A percentile compares a stretch with the other conserved stretches of the same genome.
These are phyloP conservation scores for Psidium friedrichsthalianum DNA, from an alignment of 345 rosid species.

Conservation along the genomic window DNA sequence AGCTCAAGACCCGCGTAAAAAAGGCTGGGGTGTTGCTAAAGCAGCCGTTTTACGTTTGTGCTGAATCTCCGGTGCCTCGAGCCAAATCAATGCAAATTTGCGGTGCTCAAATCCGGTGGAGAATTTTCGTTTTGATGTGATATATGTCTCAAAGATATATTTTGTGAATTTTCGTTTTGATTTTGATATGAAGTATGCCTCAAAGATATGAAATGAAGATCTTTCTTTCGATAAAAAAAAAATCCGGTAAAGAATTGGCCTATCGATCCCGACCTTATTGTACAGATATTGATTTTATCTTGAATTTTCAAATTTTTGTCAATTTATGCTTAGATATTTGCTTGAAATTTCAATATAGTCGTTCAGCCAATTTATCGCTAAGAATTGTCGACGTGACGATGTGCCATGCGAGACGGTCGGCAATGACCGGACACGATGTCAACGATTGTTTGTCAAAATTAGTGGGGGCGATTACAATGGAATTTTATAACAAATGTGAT, in stretches of 20 bases:
- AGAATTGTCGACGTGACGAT: accelerated
- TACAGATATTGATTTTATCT: not conserved
- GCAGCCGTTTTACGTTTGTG: not conserved
- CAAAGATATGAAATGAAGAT: too few relatives aligned
- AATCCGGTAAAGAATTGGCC: too few relatives aligned
- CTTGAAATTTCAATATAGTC: not conserved
- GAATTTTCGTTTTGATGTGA: too few relatives aligned
- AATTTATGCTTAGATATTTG: accelerated
- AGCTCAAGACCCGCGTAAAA: not conserved
- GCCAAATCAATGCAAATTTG: not conserved
- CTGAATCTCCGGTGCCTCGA: not conserved
- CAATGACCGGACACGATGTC: too few relatives aligned
- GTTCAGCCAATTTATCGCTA: accelerated
- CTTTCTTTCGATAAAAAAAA: too few relatives aligned
- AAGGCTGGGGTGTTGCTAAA: not conserved
- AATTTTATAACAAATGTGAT: accelerated
- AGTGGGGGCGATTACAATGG: accelerated
- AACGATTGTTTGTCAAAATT: not conserved
- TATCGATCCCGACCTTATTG: not conserved
- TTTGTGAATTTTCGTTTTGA: too few relatives aligned
- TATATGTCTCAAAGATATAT: too few relatives aligned
- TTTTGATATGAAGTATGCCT: too few relatives aligned
- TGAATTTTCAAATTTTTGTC: not conserved
- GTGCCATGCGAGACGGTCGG: too few relatives aligned
- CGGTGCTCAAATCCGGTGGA: not conserved